Evolutionary conservation across 1,139 yeast genomes (phyloP), one percentile per base, ranked within the genome.

Genomic region (Zygosaccharomyces pseudobailii): DNA sequence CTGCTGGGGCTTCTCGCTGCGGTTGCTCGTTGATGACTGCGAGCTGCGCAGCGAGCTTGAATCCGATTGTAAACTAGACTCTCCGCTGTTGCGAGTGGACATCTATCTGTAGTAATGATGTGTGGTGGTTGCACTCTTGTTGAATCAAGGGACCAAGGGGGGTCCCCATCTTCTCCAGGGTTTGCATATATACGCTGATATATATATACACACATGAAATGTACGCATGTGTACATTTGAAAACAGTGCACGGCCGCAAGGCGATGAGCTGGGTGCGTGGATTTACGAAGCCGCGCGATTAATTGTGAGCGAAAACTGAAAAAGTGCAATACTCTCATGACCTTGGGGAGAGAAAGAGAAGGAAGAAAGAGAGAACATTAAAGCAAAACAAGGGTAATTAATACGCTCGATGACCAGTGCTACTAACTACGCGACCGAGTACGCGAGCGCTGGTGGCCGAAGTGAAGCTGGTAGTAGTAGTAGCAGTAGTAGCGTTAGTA

Each of bases 211-310:
- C 9, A 24, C 27, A 24, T 24, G 27, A 24, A 24, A 24, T 24
- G 27, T 24, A 24, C 27, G 27, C 27, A 24, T 24, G 8, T 6
- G 27, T 24, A 24, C 27, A 24, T 6, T 24, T 24, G 9, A 24
- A 24, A 24, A 24, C 27, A 24, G 27, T 24, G 27, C 27, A 36
- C 28, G 28, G 25, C 39, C 28, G 28, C 28, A 13, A 23, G 39
- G 39, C 28, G 39, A 36, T 36, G 33, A 30, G 39, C 39, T 9
- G 39, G 39, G 39, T 36, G 39, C 28, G 28, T 23, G 39, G 39
- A 36, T 36, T 22, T 36, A 22, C 17, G 39, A 36, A 22, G 39
- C 39, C 39, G 39, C 28, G 39, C 21, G 39, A 36, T 36, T 36
- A 17, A 36, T 22, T 20, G 36, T 20, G 36, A 20, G 36, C 13